Conservation (phyloP, 352 stramenopile genomes). For the Pythium aquatile region DNA sequence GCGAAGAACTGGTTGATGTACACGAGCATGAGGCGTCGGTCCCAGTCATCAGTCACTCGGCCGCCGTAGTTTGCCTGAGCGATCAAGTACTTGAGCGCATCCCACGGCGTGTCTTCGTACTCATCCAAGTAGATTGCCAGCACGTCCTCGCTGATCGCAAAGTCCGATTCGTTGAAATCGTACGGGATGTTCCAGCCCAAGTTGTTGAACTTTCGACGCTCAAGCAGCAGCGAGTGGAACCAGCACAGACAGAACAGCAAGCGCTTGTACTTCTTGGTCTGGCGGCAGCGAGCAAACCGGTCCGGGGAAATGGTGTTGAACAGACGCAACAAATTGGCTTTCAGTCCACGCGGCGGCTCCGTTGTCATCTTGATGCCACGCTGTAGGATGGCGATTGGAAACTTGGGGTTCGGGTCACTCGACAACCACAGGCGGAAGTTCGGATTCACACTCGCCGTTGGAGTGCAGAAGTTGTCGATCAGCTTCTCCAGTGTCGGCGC, state of each 20-base stretch:
- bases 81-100: constrained; percentile 95
- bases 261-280: constrained; percentile 90
- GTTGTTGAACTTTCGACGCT: constrained; percentile 96
- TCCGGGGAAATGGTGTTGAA: constrained; percentile 93
- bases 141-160: constrained; percentile 95
- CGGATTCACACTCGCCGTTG: constrained; percentile 62
- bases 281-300: constrained; percentile 80
- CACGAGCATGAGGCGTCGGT: constrained; percentile 93
- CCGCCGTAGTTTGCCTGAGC: constrained; percentile 96
- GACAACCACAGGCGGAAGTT: constrained; percentile 94
- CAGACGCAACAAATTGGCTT: constrained; percentile 91
- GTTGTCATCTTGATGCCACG: constrained; percentile 96
- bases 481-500: constrained; percentile 94
- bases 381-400: constrained; percentile 95
- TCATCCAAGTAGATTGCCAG: constrained; percentile 94
- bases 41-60: constrained; percentile 95
- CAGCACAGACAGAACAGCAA: constrained; percentile 94
- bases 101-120: constrained; percentile 92
- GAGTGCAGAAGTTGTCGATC: constrained; percentile 85
- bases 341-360: constrained; percentile 91
- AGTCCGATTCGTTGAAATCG: constrained; percentile 97
- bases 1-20: constrained; percentile 96
- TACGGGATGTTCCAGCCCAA: constrained; percentile 98
- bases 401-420: constrained; percentile 92
- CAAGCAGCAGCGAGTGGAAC: constrained; percentile 95